These are phyloP conservation scores for Yarrowia bubula DNA, from an alignment of 805 yeast genomes.

Conservation along the genomic window DNA sequence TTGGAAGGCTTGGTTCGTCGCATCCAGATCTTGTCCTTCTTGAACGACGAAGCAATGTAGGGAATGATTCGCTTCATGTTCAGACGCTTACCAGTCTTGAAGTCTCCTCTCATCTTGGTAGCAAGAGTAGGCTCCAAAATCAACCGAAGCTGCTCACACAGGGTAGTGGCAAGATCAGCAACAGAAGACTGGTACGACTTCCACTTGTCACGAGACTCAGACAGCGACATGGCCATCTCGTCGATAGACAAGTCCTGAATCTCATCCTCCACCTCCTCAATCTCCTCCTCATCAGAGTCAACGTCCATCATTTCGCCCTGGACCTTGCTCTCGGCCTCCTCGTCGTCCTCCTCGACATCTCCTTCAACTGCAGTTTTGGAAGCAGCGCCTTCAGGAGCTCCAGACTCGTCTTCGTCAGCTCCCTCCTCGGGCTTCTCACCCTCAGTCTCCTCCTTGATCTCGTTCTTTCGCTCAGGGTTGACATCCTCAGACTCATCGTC, in stretches of 20 bases:
- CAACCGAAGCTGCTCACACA: constrained; percentile 88
- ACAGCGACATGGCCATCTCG: constrained; percentile 44
- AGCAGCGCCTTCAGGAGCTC: constrained; percentile 29
- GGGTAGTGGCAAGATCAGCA: constrained; percentile 77
- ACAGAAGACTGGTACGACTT: constrained; percentile 77
- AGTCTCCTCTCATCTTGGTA: constrained; percentile 93
- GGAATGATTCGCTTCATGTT: constrained; percentile 98
- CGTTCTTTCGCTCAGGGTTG: constrained; percentile 31
- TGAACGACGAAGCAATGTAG: constrained; percentile 94
- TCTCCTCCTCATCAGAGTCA: constrained; percentile 31
- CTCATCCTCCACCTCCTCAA: constrained; percentile 36
- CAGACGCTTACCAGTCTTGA: constrained; percentile 92
- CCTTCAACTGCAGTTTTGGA: constrained; percentile 30
- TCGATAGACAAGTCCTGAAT: constrained; percentile 21
- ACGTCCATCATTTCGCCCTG: constrained; percentile 19
- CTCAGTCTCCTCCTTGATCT: constrained; percentile 28
- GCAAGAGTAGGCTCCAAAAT: constrained; percentile 94
- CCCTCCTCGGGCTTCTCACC: constrained; percentile 31
- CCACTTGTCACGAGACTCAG: constrained; percentile 79
- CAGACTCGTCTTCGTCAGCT: constrained; percentile 36
- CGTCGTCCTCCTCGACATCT: constrained; percentile 27
- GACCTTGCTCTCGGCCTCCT: constrained; percentile 34
- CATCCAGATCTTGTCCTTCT: constrained; percentile 97
- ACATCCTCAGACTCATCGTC: constrained; percentile 40
- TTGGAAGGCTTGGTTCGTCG: constrained; percentile 96